Base-by-base conservation (phyloP, 495 filamentous ascomycete genomes). In the Sabuloglossum arenarium region DNA sequence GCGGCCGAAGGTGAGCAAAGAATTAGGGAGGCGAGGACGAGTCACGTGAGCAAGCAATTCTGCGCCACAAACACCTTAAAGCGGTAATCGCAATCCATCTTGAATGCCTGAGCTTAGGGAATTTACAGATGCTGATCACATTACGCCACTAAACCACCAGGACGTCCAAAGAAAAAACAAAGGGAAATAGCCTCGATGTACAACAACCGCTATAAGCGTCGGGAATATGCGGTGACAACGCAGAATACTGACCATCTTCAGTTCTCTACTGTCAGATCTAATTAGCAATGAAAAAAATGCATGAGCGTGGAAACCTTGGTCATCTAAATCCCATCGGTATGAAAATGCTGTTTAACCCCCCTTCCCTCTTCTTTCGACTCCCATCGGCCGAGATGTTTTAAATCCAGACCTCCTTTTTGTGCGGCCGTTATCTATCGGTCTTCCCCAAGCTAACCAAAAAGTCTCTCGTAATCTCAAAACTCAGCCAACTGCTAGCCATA, bases 401-500 rank as follows among this genome's bases (percentile, higher is more conserved):
- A 24, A 24, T 8, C 12, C 5, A 24, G 8, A 47, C 19, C 45
- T 10, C 12, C 8, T 24, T 3, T 14, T 8, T 27, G 45, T 3
- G 24, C 9, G 19, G 45, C 1, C 45, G 45, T 47, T 24, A 47
- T 47, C 45, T 47, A 25, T 58, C 56, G 23, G 23, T 27, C 37
- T 42, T 32, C 12, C 57, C 53, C 53, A 88, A 59, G 8, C 67
- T 69, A 31, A 89, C 71, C 19, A 95, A 66, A 64, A 94, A 82
- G 69, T 98, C 91, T 58, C 91, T 75, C 27, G 84, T 88, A 52
- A 97, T 64, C 69, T 98, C 91, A 65, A 89, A 98, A 71, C 90
- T 97, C 25, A 95, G 76, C 88, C 93, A 98, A 67, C 85, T 94
- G 61, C 87, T 91, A 25, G 93, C 91, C 88, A 98, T 98, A 63